Conservation (phyloP, 331 rosid species). For the Prunus yedoensis region DNA sequence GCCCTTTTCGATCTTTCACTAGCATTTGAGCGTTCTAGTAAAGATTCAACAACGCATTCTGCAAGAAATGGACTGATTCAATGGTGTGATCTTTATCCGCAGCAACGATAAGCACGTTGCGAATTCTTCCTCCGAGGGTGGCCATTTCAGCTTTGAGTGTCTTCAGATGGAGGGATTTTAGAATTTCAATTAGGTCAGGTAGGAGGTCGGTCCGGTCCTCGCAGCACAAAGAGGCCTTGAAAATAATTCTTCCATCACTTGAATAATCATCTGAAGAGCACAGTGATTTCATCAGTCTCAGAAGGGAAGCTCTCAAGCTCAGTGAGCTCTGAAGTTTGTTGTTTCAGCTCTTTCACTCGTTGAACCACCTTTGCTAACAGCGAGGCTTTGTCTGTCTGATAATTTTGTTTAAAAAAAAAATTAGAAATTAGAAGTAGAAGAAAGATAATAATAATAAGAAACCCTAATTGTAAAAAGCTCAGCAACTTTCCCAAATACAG, state of each 20-base stretch:
- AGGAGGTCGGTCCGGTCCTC: too few species aligned
- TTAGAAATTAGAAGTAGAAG: not conserved
- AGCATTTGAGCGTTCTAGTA: conserved; percentile 63
- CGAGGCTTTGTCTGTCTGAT: conserved; percentile 92
- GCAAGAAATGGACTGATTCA: conserved; percentile 81
- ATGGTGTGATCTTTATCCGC: conserved; percentile 83
- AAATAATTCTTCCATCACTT: too few species aligned
- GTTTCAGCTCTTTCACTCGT: conserved; percentile 75
- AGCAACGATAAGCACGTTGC: conserved; percentile 70
- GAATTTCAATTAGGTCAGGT: too few species aligned
- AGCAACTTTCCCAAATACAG: conserved; percentile 37
- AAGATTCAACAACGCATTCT: conserved; percentile 79
- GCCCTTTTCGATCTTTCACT: conserved; percentile 68
- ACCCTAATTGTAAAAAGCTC: conserved; percentile 33
- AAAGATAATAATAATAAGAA: not conserved
- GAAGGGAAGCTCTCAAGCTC: too few species aligned
- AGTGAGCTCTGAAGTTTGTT: too few species aligned
- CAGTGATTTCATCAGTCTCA: too few species aligned
- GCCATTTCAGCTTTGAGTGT: conserved; percentile 81
- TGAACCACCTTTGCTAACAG: conserved; percentile 86
- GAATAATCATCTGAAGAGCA: too few species aligned
- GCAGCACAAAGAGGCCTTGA: too few species aligned
- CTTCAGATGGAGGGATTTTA: too few species aligned
- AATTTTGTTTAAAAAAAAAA: not conserved
- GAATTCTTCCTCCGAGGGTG: conserved; percentile 80